Percentiles rank a stretch among this genome's conserved stretches.
Conservation (phyloP, 2,329 filamentous ascomycete species). For the Aciculosporium take region DNA sequence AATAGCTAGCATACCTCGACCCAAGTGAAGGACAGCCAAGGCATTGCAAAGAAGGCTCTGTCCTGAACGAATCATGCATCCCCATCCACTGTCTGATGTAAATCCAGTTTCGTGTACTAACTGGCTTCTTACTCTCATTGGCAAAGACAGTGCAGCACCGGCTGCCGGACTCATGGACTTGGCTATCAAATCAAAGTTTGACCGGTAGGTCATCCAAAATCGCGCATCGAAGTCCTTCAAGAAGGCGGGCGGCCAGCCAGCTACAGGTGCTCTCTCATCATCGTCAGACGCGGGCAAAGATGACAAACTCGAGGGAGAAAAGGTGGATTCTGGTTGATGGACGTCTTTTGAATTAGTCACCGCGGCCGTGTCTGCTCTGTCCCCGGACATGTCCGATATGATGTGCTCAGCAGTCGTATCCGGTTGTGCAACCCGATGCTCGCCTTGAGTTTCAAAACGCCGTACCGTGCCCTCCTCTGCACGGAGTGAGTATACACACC, state of each 20-base stretch:
- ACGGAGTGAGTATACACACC: constrained; percentile 34
- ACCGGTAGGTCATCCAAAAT: constrained; percentile 94
- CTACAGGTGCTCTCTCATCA: constrained; percentile 29
- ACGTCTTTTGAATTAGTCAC: constrained; percentile 14
- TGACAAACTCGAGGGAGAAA: constrained; percentile 35
- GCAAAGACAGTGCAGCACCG: constrained; percentile 57
- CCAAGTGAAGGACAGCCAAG: constrained; percentile 55
- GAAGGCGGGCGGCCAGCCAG: constrained; percentile 75
- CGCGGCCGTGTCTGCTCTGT: neutral
- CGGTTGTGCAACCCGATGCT: neutral
- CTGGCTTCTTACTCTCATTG: constrained; percentile 71
- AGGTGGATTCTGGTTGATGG: constrained; percentile 30
- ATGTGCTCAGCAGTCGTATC: neutral
- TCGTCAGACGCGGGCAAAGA: constrained; percentile 37
- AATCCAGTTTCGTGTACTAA: constrained; percentile 70
- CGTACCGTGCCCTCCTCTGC: constrained; percentile 5
- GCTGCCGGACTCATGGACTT: constrained; percentile 64
- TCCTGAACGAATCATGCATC: constrained; percentile 95
- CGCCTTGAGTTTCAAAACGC: neutral
- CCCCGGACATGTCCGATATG: neutral
- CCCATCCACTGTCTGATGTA: constrained; percentile 90
- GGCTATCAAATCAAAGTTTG: constrained; percentile 69
- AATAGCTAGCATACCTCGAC: constrained; percentile 49
- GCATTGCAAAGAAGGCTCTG: constrained; percentile 88
- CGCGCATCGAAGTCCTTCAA: constrained; percentile 84